Conservation (phyloP, 495 filamentous ascomycete species). For the Neurospora tetraspora region DNA sequence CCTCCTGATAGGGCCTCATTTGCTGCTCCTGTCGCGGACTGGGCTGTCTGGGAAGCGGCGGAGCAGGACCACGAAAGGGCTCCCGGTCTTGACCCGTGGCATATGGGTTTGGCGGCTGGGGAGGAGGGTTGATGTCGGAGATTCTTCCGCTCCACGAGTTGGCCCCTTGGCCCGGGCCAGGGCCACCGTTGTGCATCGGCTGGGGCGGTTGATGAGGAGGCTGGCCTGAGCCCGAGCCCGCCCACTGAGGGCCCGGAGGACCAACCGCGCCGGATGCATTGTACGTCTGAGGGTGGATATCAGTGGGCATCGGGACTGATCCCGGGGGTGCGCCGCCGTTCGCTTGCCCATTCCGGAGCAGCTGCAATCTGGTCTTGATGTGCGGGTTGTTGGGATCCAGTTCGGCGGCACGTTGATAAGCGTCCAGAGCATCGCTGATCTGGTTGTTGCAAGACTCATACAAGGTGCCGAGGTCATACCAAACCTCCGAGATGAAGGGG, state of each 20-base stretch:
- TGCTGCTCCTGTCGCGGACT: conserved; percentile 64
- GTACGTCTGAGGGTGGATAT: conserved; percentile 65
- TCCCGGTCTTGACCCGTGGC: conserved; percentile 53
- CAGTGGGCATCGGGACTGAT: conserved; percentile 37
- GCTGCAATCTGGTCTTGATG: conserved; percentile 87
- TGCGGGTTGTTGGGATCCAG: conserved; percentile 88
- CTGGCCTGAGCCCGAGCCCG: conserved; percentile 52
- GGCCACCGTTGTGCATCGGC: conserved; percentile 39
- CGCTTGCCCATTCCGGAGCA: conserved; percentile 70
- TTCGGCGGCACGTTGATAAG: conserved; percentile 89
- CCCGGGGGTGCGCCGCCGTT: conserved; percentile 55
- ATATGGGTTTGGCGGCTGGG: conserved; percentile 64
- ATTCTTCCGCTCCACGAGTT: conserved; percentile 69
- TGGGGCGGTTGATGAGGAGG: conserved; percentile 32
- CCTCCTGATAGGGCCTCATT: conserved; percentile 65
- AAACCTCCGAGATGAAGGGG: conserved; percentile 98
- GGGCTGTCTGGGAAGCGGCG: conserved; percentile 54
- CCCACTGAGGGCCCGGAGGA: conserved; percentile 79
- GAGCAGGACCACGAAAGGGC: conserved; percentile 47
- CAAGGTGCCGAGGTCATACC: conserved; percentile 96
- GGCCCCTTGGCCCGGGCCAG: conserved; percentile 53
- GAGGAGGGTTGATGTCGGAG: conserved; percentile 66
- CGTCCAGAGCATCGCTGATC: conserved; percentile 90
- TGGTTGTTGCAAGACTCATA: conserved; percentile 99
- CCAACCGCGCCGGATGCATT: conserved; percentile 58